Evolutionary conservation across 371 early-diverging fungal species (phyloP).

Genomic region (Mortierella sp.): DNA sequence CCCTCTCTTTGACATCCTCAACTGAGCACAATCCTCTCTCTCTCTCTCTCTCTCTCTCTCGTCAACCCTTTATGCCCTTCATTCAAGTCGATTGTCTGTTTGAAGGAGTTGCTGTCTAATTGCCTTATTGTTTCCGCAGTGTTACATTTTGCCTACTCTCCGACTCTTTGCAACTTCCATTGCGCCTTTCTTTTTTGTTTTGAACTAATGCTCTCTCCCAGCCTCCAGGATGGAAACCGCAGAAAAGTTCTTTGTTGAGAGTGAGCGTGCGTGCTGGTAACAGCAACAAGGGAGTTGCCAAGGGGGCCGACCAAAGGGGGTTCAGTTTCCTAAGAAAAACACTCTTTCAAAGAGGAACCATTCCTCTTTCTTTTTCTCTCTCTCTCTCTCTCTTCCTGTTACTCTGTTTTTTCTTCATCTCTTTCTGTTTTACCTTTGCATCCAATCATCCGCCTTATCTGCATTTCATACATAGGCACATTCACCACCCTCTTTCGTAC

Average conservation of each 20-base stretch:
- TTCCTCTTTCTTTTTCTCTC: background rate
- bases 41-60: background rate
- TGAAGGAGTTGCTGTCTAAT: constrained; percentile 1
- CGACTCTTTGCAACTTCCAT: too few relatives aligned
- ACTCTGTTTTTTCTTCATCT: background rate
- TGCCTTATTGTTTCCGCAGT: background rate
- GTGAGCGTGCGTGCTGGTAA: background rate
- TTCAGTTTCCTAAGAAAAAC: background rate
- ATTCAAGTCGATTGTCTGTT: background rate
- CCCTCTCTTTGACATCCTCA: background rate
- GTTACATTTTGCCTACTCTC: background rate
- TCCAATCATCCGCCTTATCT: background rate
- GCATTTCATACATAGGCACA: background rate
- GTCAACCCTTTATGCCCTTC: background rate
- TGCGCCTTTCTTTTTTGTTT: background rate
- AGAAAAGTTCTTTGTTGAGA: background rate
- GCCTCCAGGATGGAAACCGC: background rate
- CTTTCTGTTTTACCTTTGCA: background rate
- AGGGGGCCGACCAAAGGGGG: background rate
- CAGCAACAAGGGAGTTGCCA: background rate
- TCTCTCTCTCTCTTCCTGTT: background rate
- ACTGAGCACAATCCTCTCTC: background rate
- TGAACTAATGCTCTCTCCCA: background rate
- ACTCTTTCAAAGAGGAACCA: background rate
- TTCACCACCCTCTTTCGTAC: background rate